Conservation (phyloP, 2,329 filamentous ascomycete species). For the Cadophora sp. region DNA sequence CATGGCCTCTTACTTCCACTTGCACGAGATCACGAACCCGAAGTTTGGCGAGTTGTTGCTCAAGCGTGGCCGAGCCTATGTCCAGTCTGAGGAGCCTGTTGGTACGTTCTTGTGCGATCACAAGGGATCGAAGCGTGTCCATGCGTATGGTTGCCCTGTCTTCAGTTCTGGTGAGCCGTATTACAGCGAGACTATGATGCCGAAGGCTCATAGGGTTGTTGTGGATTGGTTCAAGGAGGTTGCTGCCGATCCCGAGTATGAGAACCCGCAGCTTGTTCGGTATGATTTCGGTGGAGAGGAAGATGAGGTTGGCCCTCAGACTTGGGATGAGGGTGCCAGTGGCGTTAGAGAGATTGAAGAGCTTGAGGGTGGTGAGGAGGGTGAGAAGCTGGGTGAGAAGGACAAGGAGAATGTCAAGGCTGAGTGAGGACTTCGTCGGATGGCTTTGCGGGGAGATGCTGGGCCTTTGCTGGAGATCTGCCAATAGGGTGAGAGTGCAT, state of each 20-base stretch:
- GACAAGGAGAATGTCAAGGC: slow-evolving; percentile 8
- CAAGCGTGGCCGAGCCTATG: slow-evolving; percentile 67
- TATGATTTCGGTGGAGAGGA: slow-evolving; percentile 24
- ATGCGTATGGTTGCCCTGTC: slow-evolving; percentile 66
- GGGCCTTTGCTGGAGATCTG: neutral
- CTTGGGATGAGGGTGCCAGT: slow-evolving; percentile 7
- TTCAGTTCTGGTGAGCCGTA: slow-evolving; percentile 70
- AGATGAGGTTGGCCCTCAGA: slow-evolving; percentile 7
- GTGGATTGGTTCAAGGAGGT: slow-evolving; percentile 68
- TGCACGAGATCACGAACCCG: slow-evolving; percentile 50
- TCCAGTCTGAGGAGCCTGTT: slow-evolving; percentile 57
- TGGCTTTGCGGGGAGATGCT: neutral
- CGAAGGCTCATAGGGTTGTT: slow-evolving; percentile 59
- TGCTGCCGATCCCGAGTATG: slow-evolving; percentile 51
- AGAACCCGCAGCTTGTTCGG: slow-evolving; percentile 44
- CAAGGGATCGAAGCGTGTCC: slow-evolving; percentile 45
- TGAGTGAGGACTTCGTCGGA: neutral
- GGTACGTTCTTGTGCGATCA: slow-evolving; percentile 61
- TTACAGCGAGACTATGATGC: slow-evolving; percentile 68
- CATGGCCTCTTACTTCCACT: slow-evolving; percentile 55
- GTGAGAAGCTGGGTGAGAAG: neutral
- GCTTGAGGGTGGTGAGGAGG: neutral
- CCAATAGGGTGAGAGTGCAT: neutral
- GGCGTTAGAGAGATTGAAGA: slow-evolving; percentile 3
- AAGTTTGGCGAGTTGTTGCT: slow-evolving; percentile 57